phyloP scores from a whole-genome alignment of 2,329 filamentous ascomycete genomes.

The Pseudonectria buxi region DNA sequence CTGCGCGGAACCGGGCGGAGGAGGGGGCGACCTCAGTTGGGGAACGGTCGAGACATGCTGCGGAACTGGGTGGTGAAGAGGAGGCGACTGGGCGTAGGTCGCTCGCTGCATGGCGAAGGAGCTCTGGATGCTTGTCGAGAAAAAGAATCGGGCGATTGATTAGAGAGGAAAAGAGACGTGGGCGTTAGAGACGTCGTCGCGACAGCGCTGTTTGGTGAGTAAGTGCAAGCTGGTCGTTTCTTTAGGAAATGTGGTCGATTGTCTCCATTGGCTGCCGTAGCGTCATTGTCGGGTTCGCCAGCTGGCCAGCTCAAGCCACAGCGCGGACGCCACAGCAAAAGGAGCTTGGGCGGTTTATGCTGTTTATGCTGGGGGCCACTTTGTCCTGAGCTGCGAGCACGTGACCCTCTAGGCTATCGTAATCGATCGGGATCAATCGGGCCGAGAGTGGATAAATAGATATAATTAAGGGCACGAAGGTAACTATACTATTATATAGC shows the following conservation, averaged over 20 bases:
- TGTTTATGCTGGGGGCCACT: too few species aligned
- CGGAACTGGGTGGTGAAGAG: conserved; percentile 92
- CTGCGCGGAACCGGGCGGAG: conserved; percentile 65
- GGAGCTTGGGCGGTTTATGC: too few species aligned
- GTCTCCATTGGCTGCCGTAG: conserved; percentile 17
- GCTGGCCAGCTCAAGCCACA: too few species aligned
- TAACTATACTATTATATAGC: too few species aligned
- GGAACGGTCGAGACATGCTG: conserved; percentile 98
- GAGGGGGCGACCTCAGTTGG: conserved; percentile 88
- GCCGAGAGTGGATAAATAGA: too few species aligned
- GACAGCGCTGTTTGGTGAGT: conserved; percentile 10
- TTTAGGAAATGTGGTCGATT: conserved; percentile 32
- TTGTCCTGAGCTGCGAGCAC: too few species aligned
- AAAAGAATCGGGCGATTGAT: background rate
- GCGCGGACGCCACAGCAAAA: background rate
- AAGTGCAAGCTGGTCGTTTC: conserved; percentile 17
- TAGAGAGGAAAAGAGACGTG: background rate
- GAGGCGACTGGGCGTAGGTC: conserved; percentile 80
- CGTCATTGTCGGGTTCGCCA: conserved; percentile 19
- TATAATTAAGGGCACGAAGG: too few species aligned
- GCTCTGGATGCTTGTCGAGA: background rate
- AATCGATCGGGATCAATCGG: too few species aligned
- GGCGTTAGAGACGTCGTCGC: conserved; percentile 7
- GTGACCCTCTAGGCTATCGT: too few species aligned
- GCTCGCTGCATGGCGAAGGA: conserved; percentile 70